These are phyloP conservation scores for Syncephalastrum monosporum DNA, from an alignment of 371 early-diverging fungal species.

Conservation along the genomic window DNA sequence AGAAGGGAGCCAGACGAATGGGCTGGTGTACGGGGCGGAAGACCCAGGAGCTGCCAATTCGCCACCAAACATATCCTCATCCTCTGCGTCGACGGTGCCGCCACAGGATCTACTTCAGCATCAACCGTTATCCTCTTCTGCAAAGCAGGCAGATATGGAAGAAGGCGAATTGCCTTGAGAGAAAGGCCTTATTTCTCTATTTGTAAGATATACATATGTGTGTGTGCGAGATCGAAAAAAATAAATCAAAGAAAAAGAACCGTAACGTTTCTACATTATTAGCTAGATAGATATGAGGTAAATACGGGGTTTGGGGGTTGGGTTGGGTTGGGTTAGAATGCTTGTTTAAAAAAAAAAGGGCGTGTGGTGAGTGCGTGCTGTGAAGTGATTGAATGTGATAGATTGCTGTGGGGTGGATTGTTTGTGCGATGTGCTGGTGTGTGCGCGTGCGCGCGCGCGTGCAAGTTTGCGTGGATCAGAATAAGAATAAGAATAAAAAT, in stretches of 20 bases:
- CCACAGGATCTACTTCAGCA: not conserved
- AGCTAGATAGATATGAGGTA: slow-evolving; percentile 4
- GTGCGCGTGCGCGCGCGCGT: no score
- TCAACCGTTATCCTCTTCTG: not conserved
- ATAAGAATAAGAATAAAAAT: not conserved
- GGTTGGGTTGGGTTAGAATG: not conserved
- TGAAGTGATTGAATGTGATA: not conserved
- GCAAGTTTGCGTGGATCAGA: slow-evolving; percentile 1
- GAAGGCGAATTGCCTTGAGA: slow-evolving; percentile 20
- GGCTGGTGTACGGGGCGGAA: not conserved
- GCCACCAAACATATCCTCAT: not conserved
- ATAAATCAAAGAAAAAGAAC: not conserved
- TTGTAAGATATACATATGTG: not conserved
- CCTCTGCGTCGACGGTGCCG: not conserved
- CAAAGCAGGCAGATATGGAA: slow-evolving; percentile 14
- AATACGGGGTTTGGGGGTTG: not conserved
- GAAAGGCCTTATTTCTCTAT: not conserved
- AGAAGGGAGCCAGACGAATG: not conserved
- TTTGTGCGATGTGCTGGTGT: no score
- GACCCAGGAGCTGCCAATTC: not conserved
- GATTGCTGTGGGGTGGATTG: not conserved
- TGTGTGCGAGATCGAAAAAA: no score
- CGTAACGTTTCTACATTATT: slow-evolving; percentile 7
- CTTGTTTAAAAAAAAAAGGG: not conserved
- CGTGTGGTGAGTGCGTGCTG: not conserved